Base-by-base conservation (phyloP, 2,329 filamentous ascomycete species). In the Venturia asperata region DNA sequence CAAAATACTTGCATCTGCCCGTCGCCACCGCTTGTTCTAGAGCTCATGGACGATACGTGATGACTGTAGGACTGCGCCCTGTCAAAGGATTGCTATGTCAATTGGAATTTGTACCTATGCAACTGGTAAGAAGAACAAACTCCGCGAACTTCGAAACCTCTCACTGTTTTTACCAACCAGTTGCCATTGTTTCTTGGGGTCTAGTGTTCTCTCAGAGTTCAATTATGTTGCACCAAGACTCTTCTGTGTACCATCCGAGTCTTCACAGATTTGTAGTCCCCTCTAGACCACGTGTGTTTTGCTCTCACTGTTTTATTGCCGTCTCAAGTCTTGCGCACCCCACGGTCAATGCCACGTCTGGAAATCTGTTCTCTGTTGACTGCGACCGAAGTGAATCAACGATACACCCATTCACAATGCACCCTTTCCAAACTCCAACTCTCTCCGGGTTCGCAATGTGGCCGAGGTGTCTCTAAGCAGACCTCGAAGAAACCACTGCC, bases 301-400 rank as follows among this genome's bases (percentile, higher is more conserved):
- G 37, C 43, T 61, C 43, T 41, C 27, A 5, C 5, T 24, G 60
- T 61, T 61, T 42, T 42, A 61, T 43, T 61, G 15, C n/a, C 11
- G 60, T 61, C 37, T 61, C 60, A n/a, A 34, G 9, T 6, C 60
- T 61, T 42, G 42, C 42, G 17, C 42, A 61, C 60, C 5, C 60
- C 34, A 5, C 5, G 60, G 60, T 61, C 60, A 61, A 45, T 27
- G 60, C 60, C 24, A 27, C 39, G 60, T 41, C 60, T 61, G 60
- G 27, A 17, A 27, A 7, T 61, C 42, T 42, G 42, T 42, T 42
- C 39, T 45, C 34, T 61, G 27, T 42, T 21, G 60, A 61, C 60
- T 61, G 60, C 60, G 60, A 61, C 60, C 60, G 21, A 61, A 61
- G 60, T 61, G 60, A 61, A 61, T 27, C 60, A 61, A 17, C 37